These are phyloP conservation scores for Coniochaeta sp. DNA, from an alignment of 2,329 filamentous ascomycete species.

Conservation along the genomic window DNA sequence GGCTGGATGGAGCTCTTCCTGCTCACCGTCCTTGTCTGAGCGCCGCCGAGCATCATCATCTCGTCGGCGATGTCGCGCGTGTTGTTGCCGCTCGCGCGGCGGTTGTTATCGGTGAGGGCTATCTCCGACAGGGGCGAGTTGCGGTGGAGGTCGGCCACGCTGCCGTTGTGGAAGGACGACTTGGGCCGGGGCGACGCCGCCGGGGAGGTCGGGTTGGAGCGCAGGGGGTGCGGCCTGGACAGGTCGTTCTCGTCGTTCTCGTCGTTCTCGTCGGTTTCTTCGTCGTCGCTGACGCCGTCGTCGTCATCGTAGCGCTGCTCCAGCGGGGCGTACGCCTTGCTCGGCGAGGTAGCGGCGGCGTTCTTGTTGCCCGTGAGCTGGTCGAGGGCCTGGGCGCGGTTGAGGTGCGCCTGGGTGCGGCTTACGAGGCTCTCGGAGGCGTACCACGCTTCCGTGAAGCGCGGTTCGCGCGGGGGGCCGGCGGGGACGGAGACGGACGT, in stretches of 20 bases:
- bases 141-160: conserved; percentile 11
- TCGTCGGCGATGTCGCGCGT: conserved; percentile 34
- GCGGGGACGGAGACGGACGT: conserved; percentile 17
- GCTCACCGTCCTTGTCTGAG: conserved; percentile 8
- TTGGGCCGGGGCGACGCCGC: background rate
- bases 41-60: background rate
- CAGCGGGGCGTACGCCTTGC: conserved; percentile 37
- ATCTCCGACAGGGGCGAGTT: conserved; percentile 34
- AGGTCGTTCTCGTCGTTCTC: conserved; percentile 18
- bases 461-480: conserved; percentile 29
- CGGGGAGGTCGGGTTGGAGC: conserved; percentile 37
- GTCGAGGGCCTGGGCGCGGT: conserved; percentile 20
- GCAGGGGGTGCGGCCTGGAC: conserved; percentile 45
- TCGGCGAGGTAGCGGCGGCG: conserved; percentile 17
- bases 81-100: conserved; percentile 31
- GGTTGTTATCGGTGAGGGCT: conserved; percentile 35
- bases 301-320: conserved; percentile 35
- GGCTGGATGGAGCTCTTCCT: conserved; percentile 42
- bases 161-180: conserved; percentile 16
- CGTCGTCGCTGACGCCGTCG: conserved; percentile 26
- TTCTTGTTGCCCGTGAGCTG: conserved; percentile 2
- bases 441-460: conserved; percentile 49
- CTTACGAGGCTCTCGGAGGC: conserved; percentile 46
- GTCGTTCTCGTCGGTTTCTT: conserved; percentile 22
- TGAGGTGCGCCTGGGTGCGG: conserved; percentile 42